Conservation (phyloP, 2,329 filamentous ascomycete genomes). For the Aspergillus bombycis region DNA sequence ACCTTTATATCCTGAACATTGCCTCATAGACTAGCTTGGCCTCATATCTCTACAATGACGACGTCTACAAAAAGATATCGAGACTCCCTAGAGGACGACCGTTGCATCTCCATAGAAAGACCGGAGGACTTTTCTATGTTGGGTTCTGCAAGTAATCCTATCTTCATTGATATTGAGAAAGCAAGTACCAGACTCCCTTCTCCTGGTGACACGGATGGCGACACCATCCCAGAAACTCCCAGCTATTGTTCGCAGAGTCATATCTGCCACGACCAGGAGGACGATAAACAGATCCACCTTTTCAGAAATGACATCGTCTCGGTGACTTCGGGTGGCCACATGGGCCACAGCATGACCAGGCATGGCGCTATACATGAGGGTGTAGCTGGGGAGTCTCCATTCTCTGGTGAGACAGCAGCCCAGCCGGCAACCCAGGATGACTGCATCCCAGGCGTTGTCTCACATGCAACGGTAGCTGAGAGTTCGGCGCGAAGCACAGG, state of each 20-base stretch:
- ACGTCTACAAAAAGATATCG: too few relatives aligned
- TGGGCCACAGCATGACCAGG: background rate
- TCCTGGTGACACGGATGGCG: background rate
- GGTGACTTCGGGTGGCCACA: background rate
- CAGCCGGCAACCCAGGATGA: too few relatives aligned
- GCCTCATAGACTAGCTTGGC: too few relatives aligned
- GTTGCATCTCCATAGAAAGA: too few relatives aligned
- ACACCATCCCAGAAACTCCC: background rate
- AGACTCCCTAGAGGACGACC: too few relatives aligned
- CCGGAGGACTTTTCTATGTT: background rate
- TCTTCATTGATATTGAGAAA: background rate
- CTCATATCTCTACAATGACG: too few relatives aligned
- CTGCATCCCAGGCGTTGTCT: too few relatives aligned
- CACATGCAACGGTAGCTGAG: too few relatives aligned
- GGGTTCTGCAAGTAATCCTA: background rate
- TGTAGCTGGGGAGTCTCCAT: too few relatives aligned
- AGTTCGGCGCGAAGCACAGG: too few relatives aligned
- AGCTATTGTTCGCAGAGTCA: background rate
- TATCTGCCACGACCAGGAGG: background rate
- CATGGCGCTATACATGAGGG: background rate
- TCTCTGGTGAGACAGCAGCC: too few relatives aligned
- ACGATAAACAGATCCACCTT: background rate
- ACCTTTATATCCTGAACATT: too few relatives aligned
- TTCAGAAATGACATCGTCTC: background rate
- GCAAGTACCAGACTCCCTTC: background rate